Evolutionary conservation across 1,139 yeast genomes (phyloP), one percentile per base, ranked within the genome.

Genomic region (Protomyces arabidopsidicola): DNA sequence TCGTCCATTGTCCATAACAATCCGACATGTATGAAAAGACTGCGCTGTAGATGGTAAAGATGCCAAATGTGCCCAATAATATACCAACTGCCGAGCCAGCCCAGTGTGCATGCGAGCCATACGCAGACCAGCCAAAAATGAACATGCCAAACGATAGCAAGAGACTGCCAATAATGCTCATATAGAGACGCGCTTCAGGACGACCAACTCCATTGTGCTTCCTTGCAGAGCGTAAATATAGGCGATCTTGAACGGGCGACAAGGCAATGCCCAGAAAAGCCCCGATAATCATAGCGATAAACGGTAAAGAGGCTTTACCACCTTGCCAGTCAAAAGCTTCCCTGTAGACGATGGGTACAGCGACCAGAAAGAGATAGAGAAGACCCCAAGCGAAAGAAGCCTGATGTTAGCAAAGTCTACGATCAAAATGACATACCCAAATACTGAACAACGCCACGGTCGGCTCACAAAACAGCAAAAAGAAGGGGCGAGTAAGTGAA

Each of bases 81-180:
- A 60, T 59, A 9, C 65, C 66, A 24, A 64, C 36, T 16, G 38
- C 45, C 12, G 62, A 53, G 3, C 53, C 65, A 42, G 52, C 20
- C 66, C 66, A 64, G 53, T 54, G 64, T 2, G 61, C 57, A 39
- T 24, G 10, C 6, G 34, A 12, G 22, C 48, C 48, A 42, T 55
- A 50, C 12, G 88, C 82, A 2, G 91, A 81, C 95, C 95, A 88
- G 14, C 87, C 95, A 66, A 87, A 78, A 95, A 95, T 88, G 75
- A 88, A 88, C 66, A 88, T 78, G 0, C 89, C 81, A 55, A 84
- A 77, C 22, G 91, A 90, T 67, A 88, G 76, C 18, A 83, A 80
- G 34, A 86, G 73, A 1, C 90, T 85, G 53, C 89, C 91, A 59
- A 80, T 73, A 76, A 87, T 81, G 86, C 87, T 84, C 24, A 91